phyloP scores from a whole-genome alignment of 441 rosid genomes.

The Iberis amara region DNA sequence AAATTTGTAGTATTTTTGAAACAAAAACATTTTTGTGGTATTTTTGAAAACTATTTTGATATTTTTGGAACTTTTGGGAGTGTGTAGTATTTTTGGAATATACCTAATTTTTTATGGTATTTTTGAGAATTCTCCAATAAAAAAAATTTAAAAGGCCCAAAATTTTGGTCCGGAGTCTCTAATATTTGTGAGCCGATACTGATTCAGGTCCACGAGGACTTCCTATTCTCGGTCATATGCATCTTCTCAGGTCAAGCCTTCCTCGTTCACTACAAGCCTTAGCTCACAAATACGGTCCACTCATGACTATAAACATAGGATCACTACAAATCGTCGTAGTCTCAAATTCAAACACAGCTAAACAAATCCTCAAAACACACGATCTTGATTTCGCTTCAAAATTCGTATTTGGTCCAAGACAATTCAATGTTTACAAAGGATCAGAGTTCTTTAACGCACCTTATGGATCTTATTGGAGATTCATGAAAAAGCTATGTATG shows the following conservation, averaged over 20 bases:
- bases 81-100: too few relatives aligned
- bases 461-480: slow-evolving; percentile 43
- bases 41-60: too few relatives aligned
- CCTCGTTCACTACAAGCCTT: slow-evolving; percentile 48
- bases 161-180: too few relatives aligned
- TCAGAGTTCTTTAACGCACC: slow-evolving; percentile 34
- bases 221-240: slow-evolving; percentile 49
- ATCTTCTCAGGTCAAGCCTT: slow-evolving; percentile 40
- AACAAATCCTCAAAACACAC: slow-evolving; percentile 42
- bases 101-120: too few relatives aligned
- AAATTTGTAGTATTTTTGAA: too few relatives aligned
- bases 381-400: slow-evolving; percentile 51
- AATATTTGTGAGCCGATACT: too few relatives aligned
- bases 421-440: slow-evolving; percentile 47
- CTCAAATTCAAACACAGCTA: slow-evolving; percentile 42
- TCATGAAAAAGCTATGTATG: slow-evolving; percentile 47
- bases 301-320: slow-evolving; percentile 47
- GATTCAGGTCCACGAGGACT: slow-evolving; percentile 47
- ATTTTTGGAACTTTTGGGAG: too few relatives aligned
- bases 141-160: too few relatives aligned
- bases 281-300: slow-evolving; percentile 43
- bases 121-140: too few relatives aligned
- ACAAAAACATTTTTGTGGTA: too few relatives aligned
- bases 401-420: slow-evolving; percentile 47
- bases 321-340: slow-evolving; percentile 35